Evolutionary conservation across 257 asterid genomes (phyloP), one percentile per base, ranked within the genome.

Genomic region (Solanum ossicruentum): DNA sequence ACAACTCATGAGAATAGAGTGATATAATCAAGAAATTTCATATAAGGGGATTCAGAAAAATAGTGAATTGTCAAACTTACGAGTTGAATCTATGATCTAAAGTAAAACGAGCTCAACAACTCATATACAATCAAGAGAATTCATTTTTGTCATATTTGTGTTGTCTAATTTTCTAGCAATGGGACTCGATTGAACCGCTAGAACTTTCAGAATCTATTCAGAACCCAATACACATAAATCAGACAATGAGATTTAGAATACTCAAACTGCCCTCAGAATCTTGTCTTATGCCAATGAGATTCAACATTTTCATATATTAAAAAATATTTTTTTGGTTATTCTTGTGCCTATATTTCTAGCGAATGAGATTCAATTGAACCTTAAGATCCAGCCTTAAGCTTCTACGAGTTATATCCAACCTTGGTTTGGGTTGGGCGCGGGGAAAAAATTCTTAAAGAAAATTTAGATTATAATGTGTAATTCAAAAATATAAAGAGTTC

Each of bases 381-480:
- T 0, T 18, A 69, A 4, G 7, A 28, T 0, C 52, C 2, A 0
- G 2, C 52, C 9, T 0, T 4, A 0, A 12, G 10, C 9, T 39
- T 70, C 0, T 70, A 2, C 5, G 28, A 18, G 1, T 39, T 70
- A 16, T 2, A 39, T 72, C 41, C 6, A 43, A 18, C 11, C 32
- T 12, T 0, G 12, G 41, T 36, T 3, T 36, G 41, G 6, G 6
- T 32, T 2, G 41, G 41, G 41, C 1, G 7, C 6, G 6, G 7
- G 41, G 0, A 69, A 63, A 10, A 16, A 70, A 1, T 0, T 17
- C 17, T 8, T 17, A 70, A 36, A 1, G 18, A 69, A 18, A 7
- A 17, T 17, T 18, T 3, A 43, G 43, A 71, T 12, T 71, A 0
- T 12, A 72, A 72, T 12, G 3, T 2, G 2, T n/a, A 43, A 71